Base-by-base conservation (phyloP, 352 stramenopile genomes). In the Globisporangium emineosum region DNA sequence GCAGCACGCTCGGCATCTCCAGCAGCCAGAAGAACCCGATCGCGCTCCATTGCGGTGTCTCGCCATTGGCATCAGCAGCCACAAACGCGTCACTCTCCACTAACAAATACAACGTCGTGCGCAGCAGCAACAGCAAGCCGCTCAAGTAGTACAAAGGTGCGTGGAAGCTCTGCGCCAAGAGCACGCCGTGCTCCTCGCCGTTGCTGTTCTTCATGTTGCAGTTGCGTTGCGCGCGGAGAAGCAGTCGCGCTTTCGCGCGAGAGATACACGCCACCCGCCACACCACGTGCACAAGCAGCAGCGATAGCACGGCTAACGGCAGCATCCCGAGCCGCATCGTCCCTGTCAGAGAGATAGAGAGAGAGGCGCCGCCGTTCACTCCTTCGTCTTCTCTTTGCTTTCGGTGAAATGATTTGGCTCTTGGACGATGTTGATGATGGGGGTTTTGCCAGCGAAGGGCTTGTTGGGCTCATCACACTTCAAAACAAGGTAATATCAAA, bases 1-100 rank as follows among this genome's bases (percentile, higher is more conserved):
- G 50, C 25, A 59, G 65, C 35, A 72, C 71, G 54, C 58, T 74
- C 15, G 74, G 69, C 62, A 74, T 66, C 42, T 78, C 69, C 53
- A 78, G 45, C 59, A 81, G 59, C 69, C 69, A 79, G 27, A 72
- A 81, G 40, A 61, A 67, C 15, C 47, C 42, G 33, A 10, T 55
- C 40, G n/a, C 47, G 10, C 15, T 49, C 56, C 56, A 62, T 40
- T 35, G 40, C 17, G 21, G 3, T 15, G 37, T 21, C 25, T 27
- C 7, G 30, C 33, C 52, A 57, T 2, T 27, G 35, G 1, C 29
- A 42, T 15, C 19, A 15, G 10, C 9, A n/a, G 7, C 35, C 35
- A 13, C 37, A 40, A 64, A 64, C 5, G 13, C 52, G 19, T 13
- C 43, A 5, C 33, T 12, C 19, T 33, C 47, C 4, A 78, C 19